Conservation (phyloP, 2,329 filamentous ascomycete genomes). For the Emydomyces testavorans region DNA sequence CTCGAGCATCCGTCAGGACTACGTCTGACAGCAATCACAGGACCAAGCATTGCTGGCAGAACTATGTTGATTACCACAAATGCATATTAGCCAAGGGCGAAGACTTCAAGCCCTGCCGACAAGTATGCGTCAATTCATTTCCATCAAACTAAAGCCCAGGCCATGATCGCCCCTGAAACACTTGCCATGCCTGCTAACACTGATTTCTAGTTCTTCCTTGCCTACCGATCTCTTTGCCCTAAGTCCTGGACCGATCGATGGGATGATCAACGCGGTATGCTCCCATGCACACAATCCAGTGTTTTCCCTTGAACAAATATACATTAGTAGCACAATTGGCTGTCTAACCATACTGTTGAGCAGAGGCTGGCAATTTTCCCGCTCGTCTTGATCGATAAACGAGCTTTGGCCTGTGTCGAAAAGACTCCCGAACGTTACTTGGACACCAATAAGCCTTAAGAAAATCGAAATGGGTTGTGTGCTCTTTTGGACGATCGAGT, state of each 20-base stretch:
- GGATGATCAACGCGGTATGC: constrained; percentile 92
- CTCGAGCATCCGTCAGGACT: not conserved
- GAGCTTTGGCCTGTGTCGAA: not conserved
- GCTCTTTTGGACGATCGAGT: constrained; percentile 2
- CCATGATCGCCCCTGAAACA: constrained; percentile 11
- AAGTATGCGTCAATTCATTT: constrained; percentile 49
- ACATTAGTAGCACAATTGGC: not conserved
- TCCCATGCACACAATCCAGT: not conserved
- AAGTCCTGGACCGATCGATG: constrained; percentile 87
- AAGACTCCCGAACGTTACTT: not conserved
- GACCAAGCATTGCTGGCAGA: constrained; percentile 99
- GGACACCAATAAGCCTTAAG: not conserved
- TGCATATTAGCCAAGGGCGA: constrained; percentile 97
- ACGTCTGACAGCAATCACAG: constrained; percentile 22
- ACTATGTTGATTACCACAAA: constrained; percentile 99
- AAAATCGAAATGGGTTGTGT: not conserved
- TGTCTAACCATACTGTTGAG: constrained; percentile 9
- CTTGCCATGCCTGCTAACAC: not conserved
- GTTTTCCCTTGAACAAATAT: not conserved
- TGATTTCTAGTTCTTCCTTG: constrained; percentile 71
- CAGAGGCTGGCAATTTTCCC: constrained; percentile 48
- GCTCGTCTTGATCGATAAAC: constrained; percentile 19
- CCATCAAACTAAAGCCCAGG: not conserved
- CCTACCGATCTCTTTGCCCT: constrained; percentile 95
- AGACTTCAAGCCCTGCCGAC: constrained; percentile 92